A percentile compares a stretch with the other conserved stretches of the same genome.
Evolutionary conservation across 306 rosid genomes (phyloP).

Genomic region (Dalbergia cochinchinensis): DNA sequence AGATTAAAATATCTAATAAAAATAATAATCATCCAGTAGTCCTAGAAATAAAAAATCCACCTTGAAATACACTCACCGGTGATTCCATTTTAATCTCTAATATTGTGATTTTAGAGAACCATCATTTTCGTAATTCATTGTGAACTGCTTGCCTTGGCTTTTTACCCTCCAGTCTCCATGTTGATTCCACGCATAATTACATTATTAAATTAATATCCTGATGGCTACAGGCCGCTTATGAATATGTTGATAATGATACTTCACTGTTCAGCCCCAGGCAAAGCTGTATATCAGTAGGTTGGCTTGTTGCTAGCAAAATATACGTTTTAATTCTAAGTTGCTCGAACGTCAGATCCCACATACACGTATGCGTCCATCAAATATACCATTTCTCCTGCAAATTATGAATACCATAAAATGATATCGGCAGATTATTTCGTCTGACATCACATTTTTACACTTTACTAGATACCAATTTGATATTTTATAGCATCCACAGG

Average conservation of each 20-base stretch:
- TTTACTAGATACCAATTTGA: background rate
- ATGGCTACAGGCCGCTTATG: background rate
- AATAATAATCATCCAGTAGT: too few relatives aligned
- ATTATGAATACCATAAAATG: background rate
- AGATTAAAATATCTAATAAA: too few relatives aligned
- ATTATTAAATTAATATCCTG: background rate
- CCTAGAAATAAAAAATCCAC: too few relatives aligned
- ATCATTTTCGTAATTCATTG: background rate
- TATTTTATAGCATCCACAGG: background rate
- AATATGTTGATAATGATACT: background rate
- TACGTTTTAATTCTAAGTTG: constrained; percentile 12
- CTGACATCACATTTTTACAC: background rate
- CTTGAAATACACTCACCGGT: background rate
- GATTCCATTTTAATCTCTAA: background rate
- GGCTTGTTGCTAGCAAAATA: background rate
- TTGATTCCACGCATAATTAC: background rate
- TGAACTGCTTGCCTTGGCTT: background rate
- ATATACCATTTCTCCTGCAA: constrained; percentile 3
- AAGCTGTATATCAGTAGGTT: background rate
- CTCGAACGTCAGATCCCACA: constrained; percentile 23
- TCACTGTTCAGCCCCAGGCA: background rate
- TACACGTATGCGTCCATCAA: background rate
- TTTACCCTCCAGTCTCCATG: background rate
- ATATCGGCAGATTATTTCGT: background rate
- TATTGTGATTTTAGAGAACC: background rate